phyloP scores from a whole-genome alignment of 1,284 basidiomycete genomes.

The Megacollybia platyphylla region DNA sequence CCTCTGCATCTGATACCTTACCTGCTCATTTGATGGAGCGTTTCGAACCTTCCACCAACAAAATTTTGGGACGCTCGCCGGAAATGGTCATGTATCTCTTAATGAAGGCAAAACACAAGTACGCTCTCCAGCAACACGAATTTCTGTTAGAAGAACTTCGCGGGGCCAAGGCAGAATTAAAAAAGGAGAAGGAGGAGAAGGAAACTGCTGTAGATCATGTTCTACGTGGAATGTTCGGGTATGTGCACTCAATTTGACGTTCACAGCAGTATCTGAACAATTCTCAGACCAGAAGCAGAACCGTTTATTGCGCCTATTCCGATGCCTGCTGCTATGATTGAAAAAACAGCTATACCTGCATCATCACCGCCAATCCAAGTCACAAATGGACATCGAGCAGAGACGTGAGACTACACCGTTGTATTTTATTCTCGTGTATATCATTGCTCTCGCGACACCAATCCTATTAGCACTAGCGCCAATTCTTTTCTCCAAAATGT shows the following conservation, averaged over 20 bases:
- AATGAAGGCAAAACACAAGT: slow-evolving; percentile 63
- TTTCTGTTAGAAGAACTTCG: slow-evolving; percentile 51
- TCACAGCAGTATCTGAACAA: neutral
- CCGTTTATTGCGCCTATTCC: neutral
- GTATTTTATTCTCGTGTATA: too few relatives aligned
- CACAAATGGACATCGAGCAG: too few relatives aligned
- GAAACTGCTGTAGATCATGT: slow-evolving; percentile 23
- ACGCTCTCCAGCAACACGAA: slow-evolving; percentile 49
- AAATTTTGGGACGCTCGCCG: slow-evolving; percentile 47
- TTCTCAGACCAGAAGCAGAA: neutral
- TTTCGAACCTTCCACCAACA: slow-evolving; percentile 38
- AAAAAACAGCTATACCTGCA: too few relatives aligned
- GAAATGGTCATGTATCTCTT: slow-evolving; percentile 60
- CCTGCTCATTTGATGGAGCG: slow-evolving; percentile 36
- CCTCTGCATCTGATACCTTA: slow-evolving; percentile 26
- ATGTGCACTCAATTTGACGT: neutral
- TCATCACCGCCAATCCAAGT: too few relatives aligned
- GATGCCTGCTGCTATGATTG: neutral
- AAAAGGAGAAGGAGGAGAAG: slow-evolving; percentile 94
- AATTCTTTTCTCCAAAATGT: too few relatives aligned
- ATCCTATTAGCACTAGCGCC: too few relatives aligned
- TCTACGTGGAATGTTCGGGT: neutral
- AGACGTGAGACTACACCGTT: too few relatives aligned
- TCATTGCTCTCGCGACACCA: too few relatives aligned
- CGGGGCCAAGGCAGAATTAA: slow-evolving; percentile 50